phyloP scores from a whole-genome alignment of 2,329 filamentous ascomycete genomes.

The Aspergillus costaricaensis region DNA sequence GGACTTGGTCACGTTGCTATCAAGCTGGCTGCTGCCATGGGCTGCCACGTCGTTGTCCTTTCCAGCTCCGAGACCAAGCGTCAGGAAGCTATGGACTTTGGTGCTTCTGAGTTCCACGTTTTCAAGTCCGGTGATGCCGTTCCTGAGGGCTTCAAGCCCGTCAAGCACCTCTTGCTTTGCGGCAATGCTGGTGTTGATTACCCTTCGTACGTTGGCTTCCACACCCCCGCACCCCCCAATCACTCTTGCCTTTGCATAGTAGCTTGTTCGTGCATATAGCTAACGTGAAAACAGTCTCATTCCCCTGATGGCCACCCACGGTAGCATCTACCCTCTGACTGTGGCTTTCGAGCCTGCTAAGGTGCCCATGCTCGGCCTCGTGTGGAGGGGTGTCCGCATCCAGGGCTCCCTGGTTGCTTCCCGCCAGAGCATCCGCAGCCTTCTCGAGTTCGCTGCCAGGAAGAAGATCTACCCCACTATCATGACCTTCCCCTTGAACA shows the following conservation, averaged over 20 bases:
- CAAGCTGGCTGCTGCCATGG: constrained; percentile 67
- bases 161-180: constrained; percentile 22
- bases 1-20: constrained; percentile 19
- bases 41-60: constrained; percentile 53
- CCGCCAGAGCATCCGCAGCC: constrained; percentile 62
- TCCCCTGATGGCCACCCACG: constrained; percentile 29
- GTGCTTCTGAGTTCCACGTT: constrained; percentile 63
- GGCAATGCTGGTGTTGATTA: constrained; percentile 18
- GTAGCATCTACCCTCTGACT: constrained; percentile 33
- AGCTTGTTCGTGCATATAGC: neutral
- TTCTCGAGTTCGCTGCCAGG: constrained; percentile 62
- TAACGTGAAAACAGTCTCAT: constrained; percentile 13
- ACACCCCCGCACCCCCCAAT: too few relatives aligned
- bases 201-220: constrained; percentile 13
- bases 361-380: constrained; percentile 48
- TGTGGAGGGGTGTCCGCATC: constrained; percentile 59
- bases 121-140: constrained; percentile 2
- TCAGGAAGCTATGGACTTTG: constrained; percentile 45
- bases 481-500: constrained; percentile 61
- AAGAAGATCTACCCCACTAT: constrained; percentile 65
- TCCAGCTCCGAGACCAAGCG: constrained; percentile 25
- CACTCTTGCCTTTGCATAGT: too few relatives aligned
- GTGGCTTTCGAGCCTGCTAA: constrained; percentile 25
- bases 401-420: constrained; percentile 65
- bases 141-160: constrained; percentile 12